phyloP scores from a whole-genome alignment of 306 rosid genomes.

The Vachellia pachyceras region DNA sequence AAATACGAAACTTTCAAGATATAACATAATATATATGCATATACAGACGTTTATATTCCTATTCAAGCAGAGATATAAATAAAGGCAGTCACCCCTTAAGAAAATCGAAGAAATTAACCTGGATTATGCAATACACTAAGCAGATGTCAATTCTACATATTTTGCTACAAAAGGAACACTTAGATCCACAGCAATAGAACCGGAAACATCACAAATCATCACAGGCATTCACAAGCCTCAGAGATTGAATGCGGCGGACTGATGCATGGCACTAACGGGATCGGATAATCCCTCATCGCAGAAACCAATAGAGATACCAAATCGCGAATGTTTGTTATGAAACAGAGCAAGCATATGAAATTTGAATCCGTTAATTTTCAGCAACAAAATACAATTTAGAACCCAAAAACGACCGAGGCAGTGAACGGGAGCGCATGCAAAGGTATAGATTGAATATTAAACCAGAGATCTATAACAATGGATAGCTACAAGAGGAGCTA shows the following conservation, averaged over 20 bases:
- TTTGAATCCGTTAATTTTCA: background rate
- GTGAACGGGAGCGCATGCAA: background rate
- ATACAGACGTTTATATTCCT: constrained; percentile 6
- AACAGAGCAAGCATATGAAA: background rate
- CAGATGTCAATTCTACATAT: background rate
- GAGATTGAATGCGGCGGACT: background rate
- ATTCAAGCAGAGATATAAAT: constrained; percentile 14
- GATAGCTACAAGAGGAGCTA: background rate
- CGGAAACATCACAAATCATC: constrained; percentile 6
- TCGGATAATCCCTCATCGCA: constrained; percentile 29
- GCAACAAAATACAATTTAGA: background rate
- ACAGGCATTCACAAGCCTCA: constrained; percentile 13
- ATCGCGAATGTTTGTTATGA: background rate
- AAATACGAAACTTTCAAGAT: background rate
- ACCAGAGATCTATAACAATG: constrained; percentile 21
- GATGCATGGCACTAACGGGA: constrained; percentile 14
- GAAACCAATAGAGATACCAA: background rate
- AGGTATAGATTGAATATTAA: background rate
- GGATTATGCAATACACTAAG: background rate
- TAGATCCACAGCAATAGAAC: constrained; percentile 47
- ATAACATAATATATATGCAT: background rate
- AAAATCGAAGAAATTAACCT: background rate
- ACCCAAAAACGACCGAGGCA: background rate
- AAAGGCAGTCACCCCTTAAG: background rate
- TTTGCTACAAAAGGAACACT: background rate